phyloP scores from a whole-genome alignment of 306 rosid species.

The Vigna radiata region DNA sequence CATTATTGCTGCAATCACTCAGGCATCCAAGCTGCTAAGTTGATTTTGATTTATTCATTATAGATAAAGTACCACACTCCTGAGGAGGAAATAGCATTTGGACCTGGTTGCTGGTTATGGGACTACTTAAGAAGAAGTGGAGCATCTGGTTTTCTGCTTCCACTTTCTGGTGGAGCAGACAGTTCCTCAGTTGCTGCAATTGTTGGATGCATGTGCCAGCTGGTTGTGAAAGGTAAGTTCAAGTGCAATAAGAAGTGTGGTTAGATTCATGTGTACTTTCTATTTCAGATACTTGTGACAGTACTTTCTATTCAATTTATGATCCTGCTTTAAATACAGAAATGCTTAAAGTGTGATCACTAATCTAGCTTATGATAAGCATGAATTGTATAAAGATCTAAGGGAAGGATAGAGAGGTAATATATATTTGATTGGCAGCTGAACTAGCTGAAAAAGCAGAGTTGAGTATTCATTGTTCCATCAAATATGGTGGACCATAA shows the following conservation, averaged over 20 bases:
- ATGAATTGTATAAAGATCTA: not conserved
- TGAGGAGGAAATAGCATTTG: slow-evolving; percentile 97
- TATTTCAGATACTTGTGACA: slow-evolving; percentile 31
- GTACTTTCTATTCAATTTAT: slow-evolving; percentile 1
- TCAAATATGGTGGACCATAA: not conserved
- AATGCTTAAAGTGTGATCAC: slow-evolving; percentile 16
- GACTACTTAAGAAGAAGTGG: slow-evolving; percentile 97
- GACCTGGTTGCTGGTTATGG: slow-evolving; percentile 99
- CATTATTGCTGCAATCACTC: slow-evolving; percentile 15
- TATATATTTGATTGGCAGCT: slow-evolving; percentile 24
- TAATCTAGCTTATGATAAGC: slow-evolving; percentile 18
- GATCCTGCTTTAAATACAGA: slow-evolving; percentile 1
- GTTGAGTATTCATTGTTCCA: slow-evolving; percentile 28
- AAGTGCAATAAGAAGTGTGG: not conserved
- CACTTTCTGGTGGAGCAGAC: slow-evolving; percentile 99
- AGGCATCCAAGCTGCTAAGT: slow-evolving; percentile 39
- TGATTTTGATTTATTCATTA: slow-evolving; percentile 42
- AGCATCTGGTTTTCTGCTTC: slow-evolving; percentile 98
- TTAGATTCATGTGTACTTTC: slow-evolving; percentile 38
- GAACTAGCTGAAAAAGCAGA: slow-evolving; percentile 11
- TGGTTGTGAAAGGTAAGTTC: slow-evolving; percentile 83
- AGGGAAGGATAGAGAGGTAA: slow-evolving; percentile 8
- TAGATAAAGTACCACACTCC: slow-evolving; percentile 89
- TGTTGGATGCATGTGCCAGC: slow-evolving; percentile 98
- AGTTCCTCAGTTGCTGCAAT: slow-evolving; percentile 97